Evolutionary conservation across 139 green algal species (phyloP), one percentile per base, ranked within the genome.

Genomic region (Chlorella sp.): DNA sequence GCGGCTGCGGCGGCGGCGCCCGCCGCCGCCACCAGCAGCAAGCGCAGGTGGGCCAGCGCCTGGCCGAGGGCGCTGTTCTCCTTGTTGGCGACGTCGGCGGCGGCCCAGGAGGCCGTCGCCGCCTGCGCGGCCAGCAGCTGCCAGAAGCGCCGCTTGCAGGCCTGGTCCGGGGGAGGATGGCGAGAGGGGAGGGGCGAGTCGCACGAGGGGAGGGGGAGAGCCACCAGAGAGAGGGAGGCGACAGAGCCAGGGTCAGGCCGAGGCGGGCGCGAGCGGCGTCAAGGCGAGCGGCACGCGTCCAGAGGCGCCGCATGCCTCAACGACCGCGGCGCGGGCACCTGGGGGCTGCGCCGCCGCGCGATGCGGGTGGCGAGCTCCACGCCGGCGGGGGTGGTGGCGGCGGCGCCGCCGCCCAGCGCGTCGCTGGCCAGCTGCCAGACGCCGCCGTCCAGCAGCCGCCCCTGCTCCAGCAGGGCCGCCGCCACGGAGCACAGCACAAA

Each of bases 361-460:
- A 62, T n/a, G 38, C 67, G 31, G 6, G 41, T 36, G 8, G 53
- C 55, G 3, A 35, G 15, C 27, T 62, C 51, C 25, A 23, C 33
- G 21, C 23, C 59, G 2, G 58, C 51, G 15, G 46, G 23, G 33
- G 31, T 73, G 7, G 36, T 43, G 23, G 76, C 71, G 8, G 73
- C 59, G 33, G 45, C 73, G 14, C 82, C 84, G 35, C 78, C 82
- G 23, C 62, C 63, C 55, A 90, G 67, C 27, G 68, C 73, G 41
- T 79, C 77, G 17, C 61, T 59, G 3, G 74, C 84, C 31, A 73
- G 58, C 60, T 70, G 61, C 69, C 76, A 90, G 8, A 65, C 50
- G 8, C 41, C 53, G 0, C 58, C 46, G 1, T 21, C 74, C n/a
- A 69, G 29, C 33, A 36, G 38, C 33, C 63, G 64, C 9, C 60